A percentile compares a stretch with the other conserved stretches of the same genome.
These are phyloP conservation scores for Pholiota microspora DNA, from an alignment of 768 basidiomycete genomes.

Conservation along the genomic window DNA sequence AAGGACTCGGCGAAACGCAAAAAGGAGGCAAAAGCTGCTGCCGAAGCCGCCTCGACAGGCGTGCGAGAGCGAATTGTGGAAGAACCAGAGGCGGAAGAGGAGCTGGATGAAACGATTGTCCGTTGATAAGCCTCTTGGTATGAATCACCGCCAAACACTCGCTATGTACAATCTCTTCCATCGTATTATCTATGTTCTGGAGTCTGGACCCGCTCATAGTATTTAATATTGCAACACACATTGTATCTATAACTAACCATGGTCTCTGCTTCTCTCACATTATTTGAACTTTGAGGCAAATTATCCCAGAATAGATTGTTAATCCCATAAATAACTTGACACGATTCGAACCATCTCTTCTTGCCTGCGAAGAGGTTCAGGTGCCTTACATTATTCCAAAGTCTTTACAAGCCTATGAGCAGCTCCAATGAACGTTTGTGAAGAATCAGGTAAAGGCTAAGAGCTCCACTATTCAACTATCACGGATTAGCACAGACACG, in stretches of 20 bases:
- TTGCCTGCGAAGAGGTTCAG: background rate
- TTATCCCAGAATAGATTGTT: background rate
- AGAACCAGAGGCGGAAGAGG: slow-evolving; percentile 57
- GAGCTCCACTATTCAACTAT: background rate
- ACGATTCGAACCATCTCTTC: background rate
- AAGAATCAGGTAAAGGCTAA: background rate
- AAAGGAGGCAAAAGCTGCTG: slow-evolving; percentile 68
- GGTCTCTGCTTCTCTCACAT: background rate
- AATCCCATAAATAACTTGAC: background rate
- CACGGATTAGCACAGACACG: background rate
- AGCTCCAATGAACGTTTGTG: background rate
- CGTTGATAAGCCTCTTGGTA: slow-evolving; percentile 11
- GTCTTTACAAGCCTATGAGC: background rate
- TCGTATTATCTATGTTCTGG: background rate
- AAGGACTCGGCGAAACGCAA: slow-evolving; percentile 87
- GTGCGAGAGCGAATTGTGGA: slow-evolving; percentile 74
- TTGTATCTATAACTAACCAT: background rate
- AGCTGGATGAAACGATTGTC: slow-evolving; percentile 35
- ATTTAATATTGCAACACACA: background rate
- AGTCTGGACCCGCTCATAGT: background rate
- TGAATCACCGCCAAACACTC: background rate
- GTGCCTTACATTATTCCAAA: background rate
- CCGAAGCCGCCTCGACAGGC: slow-evolving; percentile 39
- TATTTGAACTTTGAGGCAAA: background rate
- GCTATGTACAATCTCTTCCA: background rate